A percentile compares a stretch with the other conserved stretches of the same genome.
phyloP scores from a whole-genome alignment of 805 yeast species.

The Starmera amethionina region DNA sequence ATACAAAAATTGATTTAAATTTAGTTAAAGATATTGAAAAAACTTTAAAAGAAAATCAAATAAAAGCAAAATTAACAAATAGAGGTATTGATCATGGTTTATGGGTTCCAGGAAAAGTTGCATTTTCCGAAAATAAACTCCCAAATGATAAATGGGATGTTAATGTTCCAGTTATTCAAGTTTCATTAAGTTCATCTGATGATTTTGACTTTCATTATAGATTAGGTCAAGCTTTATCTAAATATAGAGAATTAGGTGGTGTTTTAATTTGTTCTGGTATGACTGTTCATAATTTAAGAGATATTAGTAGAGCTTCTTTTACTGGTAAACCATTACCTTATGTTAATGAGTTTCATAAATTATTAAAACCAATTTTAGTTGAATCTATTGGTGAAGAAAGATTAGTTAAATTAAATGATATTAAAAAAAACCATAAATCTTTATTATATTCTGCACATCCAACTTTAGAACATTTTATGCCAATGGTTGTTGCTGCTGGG shows the following conservation, averaged over 20 bases:
- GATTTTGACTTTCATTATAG: constrained; percentile 37
- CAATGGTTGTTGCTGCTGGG: constrained; percentile 53
- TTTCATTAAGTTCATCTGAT: constrained; percentile 23
- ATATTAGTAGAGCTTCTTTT: constrained; percentile 27
- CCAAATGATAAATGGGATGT: constrained; percentile 15
- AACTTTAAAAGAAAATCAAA: constrained; percentile 31
- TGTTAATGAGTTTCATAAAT: constrained; percentile 38
- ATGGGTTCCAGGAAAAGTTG: constrained; percentile 74
- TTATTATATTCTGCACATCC: constrained; percentile 56
- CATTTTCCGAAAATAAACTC: constrained; percentile 35
- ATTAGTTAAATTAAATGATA: constrained; percentile 25
- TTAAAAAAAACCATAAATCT: constrained; percentile 22
- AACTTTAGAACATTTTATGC: constrained; percentile 65
- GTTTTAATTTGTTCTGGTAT: constrained; percentile 61
- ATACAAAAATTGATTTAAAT: constrained; percentile 31
- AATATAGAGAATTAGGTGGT: constrained; percentile 42
- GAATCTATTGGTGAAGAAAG: constrained; percentile 20
- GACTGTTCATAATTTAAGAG: constrained; percentile 69
- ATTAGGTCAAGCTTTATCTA: constrained; percentile 45
- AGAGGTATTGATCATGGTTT: constrained; percentile 79
- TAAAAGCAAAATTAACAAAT: constrained; percentile 32
- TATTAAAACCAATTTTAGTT: constrained; percentile 31
- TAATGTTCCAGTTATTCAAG: constrained; percentile 32
- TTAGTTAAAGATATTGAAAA: constrained; percentile 36
- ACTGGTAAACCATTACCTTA: constrained; percentile 31